phyloP scores from a whole-genome alignment of 2,329 filamentous ascomycete genomes.

The Shiraia sp. region DNA sequence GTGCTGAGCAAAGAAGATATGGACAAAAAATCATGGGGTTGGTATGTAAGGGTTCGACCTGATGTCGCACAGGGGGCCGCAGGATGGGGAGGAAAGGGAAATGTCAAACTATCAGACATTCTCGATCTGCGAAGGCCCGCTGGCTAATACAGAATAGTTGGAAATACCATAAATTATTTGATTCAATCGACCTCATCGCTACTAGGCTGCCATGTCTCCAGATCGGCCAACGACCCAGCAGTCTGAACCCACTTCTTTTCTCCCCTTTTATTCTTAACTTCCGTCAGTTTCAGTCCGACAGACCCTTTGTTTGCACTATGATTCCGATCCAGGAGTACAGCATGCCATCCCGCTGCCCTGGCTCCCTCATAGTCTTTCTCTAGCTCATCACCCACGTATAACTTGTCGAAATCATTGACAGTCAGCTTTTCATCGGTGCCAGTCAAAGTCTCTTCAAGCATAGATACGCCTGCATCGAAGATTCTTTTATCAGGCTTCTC shows the following conservation, averaged over 20 bases:
- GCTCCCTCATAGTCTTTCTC: constrained; percentile 57
- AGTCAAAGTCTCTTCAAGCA: constrained; percentile 44
- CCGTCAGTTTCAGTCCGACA: not conserved
- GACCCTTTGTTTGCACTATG: not conserved
- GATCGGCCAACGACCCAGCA: not conserved
- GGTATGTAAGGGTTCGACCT: constrained; percentile 78
- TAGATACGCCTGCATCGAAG: constrained; percentile 57
- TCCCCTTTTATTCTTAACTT: not conserved
- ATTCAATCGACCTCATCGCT: not conserved
- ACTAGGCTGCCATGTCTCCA: not conserved
- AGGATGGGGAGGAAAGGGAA: constrained; percentile 83
- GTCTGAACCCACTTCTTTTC: not conserved
- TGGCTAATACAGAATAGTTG: not conserved
- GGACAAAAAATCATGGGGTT: constrained; percentile 76
- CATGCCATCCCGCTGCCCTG: constrained; percentile 52
- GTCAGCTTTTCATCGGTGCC: constrained; percentile 10
- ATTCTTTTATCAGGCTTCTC: constrained; percentile 63
- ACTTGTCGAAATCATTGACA: constrained; percentile 40
- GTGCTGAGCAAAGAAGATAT: constrained; percentile 67
- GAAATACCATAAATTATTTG: not conserved
- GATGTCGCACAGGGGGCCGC: constrained; percentile 73
- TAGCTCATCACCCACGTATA: constrained; percentile 61
- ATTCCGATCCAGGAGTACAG: constrained; percentile 48
- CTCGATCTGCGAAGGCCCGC: constrained; percentile 29
- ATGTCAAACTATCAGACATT: constrained; percentile 68